phyloP scores from a whole-genome alignment of 2,329 filamentous ascomycete genomes.

The Pezicula rhizophila region DNA sequence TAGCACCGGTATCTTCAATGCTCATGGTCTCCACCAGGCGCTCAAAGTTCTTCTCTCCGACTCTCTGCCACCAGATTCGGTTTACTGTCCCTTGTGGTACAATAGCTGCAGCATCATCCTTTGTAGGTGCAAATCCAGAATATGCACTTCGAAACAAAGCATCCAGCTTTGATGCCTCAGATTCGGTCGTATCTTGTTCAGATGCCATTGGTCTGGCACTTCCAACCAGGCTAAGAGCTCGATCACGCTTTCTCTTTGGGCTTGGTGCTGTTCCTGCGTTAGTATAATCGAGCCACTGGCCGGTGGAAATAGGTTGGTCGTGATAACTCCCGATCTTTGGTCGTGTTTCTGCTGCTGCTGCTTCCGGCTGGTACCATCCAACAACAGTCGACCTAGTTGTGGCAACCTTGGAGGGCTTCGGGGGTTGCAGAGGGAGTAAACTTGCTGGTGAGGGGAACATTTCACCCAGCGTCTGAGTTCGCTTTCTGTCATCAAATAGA shows the following conservation, averaged over 20 bases:
- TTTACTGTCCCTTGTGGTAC: conserved; percentile 62
- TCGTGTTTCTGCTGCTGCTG: conserved; percentile 17
- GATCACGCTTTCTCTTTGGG: conserved; percentile 58
- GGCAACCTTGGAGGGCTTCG: conserved; percentile 64
- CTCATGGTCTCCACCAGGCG: conserved; percentile 44
- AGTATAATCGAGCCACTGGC: conserved; percentile 66
- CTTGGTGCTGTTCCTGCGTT: conserved; percentile 52
- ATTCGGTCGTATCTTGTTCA: conserved; percentile 41
- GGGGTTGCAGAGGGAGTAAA: conserved; percentile 61
- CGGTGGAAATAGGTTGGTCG: conserved; percentile 57
- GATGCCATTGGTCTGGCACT: conserved; percentile 44
- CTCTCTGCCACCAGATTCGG: conserved; percentile 70
- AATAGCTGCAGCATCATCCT: conserved; percentile 66
- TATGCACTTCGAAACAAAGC: conserved; percentile 71
- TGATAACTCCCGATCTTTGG: conserved; percentile 52
- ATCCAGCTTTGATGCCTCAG: conserved; percentile 63
- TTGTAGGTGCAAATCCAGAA: conserved; percentile 72
- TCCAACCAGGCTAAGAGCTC: conserved; percentile 61
- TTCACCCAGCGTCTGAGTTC: conserved; percentile 62
- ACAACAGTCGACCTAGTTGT: conserved; percentile 51
- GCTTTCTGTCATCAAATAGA: conserved; percentile 41
- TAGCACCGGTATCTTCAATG: conserved; percentile 4
- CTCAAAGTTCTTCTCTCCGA: conserved; percentile 60
- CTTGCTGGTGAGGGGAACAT: conserved; percentile 64
- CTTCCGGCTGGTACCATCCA: conserved; percentile 37